Conservation (phyloP, 495 filamentous ascomycete genomes). For the Apodospora peruviana region DNA sequence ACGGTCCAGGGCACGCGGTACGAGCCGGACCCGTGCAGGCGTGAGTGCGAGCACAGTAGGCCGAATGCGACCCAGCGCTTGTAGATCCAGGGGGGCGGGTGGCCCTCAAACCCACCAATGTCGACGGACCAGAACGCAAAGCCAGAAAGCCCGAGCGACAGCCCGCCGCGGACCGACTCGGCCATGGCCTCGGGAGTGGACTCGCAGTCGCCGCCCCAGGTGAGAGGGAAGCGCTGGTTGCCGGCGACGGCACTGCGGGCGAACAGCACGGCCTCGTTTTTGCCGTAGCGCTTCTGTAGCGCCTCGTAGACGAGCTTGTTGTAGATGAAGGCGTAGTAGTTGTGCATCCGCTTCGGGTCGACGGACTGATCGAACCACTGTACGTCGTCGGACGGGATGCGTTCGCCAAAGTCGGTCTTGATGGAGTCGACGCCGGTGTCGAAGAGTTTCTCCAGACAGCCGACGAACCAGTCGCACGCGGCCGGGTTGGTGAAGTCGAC, state of each 20-base stretch:
- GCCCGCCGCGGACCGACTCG: constrained; percentile 64
- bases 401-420: constrained; percentile 72
- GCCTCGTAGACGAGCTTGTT: constrained; percentile 65
- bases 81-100: constrained; percentile 61
- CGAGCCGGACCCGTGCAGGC: constrained; percentile 59
- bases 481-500: constrained; percentile 70
- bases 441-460: constrained; percentile 54
- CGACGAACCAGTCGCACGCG: constrained; percentile 55
- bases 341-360: constrained; percentile 64
- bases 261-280: constrained; percentile 58
- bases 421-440: constrained; percentile 62
- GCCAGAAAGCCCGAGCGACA: constrained; percentile 59
- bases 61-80: constrained; percentile 75
- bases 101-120: constrained; percentile 70
- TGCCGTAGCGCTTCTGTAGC: constrained; percentile 53
- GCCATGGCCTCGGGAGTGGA: constrained; percentile 68
- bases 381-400: constrained; percentile 59
- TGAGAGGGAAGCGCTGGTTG: constrained; percentile 61
- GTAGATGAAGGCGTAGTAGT: constrained; percentile 67
- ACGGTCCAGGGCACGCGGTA: constrained; percentile 71
- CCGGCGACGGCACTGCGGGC: constrained; percentile 62
- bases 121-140: constrained; percentile 67
- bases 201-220: constrained; percentile 66
- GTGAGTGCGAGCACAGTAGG: constrained; percentile 60
- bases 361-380: constrained; percentile 49